Evolutionary conservation across 495 filamentous ascomycete species (phyloP).

Genomic region (Echria macrotheca): DNA sequence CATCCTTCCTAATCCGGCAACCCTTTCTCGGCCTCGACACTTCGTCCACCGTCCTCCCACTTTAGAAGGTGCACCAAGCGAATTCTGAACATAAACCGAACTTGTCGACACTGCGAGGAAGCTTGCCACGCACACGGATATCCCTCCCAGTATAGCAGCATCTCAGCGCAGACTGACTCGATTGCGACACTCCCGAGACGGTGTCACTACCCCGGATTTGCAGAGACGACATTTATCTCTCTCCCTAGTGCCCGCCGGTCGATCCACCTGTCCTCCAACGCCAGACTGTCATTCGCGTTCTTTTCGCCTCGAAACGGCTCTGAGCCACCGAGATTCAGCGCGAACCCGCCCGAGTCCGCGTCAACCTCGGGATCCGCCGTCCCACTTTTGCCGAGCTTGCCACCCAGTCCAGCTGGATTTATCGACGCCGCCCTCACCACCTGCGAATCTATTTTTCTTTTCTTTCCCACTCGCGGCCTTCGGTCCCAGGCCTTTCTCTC

Average conservation of each 20-base stretch:
- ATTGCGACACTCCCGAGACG: slow-evolving; percentile 2
- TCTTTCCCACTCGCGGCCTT: neutral
- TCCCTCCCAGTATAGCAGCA: neutral
- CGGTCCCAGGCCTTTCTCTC: neutral
- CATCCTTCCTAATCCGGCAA: slow-evolving; percentile 14
- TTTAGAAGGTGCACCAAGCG: slow-evolving; percentile 15
- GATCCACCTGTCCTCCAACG: slow-evolving; percentile 3
- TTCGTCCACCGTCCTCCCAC: slow-evolving; percentile 10
- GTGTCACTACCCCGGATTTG: slow-evolving; percentile 12
- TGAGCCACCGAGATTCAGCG: neutral
- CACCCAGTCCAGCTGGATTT: slow-evolving; percentile 10
- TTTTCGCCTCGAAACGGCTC: neutral
- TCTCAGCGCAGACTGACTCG: neutral
- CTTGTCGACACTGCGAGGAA: too few species aligned
- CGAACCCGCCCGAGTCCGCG: slow-evolving; percentile 3
- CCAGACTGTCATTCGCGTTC: slow-evolving; percentile 14
- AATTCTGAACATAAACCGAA: too few species aligned
- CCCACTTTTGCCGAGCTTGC: slow-evolving; percentile 13
- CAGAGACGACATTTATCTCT: slow-evolving; percentile 7
- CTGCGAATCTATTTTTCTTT: too few species aligned
- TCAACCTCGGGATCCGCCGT: slow-evolving; percentile 8
- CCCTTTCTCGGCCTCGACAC: slow-evolving; percentile 11
- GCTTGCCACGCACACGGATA: slow-evolving; percentile 6
- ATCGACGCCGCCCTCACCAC: neutral
- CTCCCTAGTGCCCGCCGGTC: neutral